Base-by-base conservation (phyloP, 2,329 filamentous ascomycete genomes). In the Colletotrichum siamense region DNA sequence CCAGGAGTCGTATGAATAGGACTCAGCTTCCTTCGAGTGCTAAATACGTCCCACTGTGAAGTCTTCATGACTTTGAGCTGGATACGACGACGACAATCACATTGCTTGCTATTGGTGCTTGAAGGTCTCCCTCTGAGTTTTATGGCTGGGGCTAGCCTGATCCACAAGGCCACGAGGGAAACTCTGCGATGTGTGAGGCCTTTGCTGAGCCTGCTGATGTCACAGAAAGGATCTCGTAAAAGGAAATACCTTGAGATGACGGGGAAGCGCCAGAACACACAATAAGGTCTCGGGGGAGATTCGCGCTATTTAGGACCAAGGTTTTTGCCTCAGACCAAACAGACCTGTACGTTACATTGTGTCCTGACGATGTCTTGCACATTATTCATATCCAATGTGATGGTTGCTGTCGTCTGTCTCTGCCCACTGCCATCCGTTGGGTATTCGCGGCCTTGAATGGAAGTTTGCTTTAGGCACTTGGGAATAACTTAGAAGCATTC, bases 81-180 rank as follows among this genome's bases (percentile, higher is more conserved):
- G 15, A 5, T 18, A 18, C 5, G 2, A 5, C 36, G 7, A 18
- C 7, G 16, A 15, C 34, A 36, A 16, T 8, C 15, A 8, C 15
- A 16, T 36, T 8, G 7, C 2, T 18, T 2, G 8, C 8, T 0
- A 18, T 39, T 39, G 4, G 36, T 39, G 36, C 16, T 39, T 39
- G 2, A 9, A 39, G 2, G 16, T 3, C 1, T 6, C 8, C 36
- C 8, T 6, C 5, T 18, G 5, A 9, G 16, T 18, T 39, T 18
- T 10, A 18, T 39, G 8, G 0, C 0, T 12, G 0, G 3, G 9
- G 0, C 18, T 12, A 8, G 39, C 18, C 18, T 1, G 18, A 9
- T n/a, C 0, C 18, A 49, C 0, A 49, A 49, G 39, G 39, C 18
- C 5, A 10, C 5, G 18, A 18, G 39, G 8, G 4, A n/a, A 10